Percentiles rank a stretch among this genome's conserved stretches.
Conservation (phyloP, 2,329 filamentous ascomycete species). For the Didymella glomerata region DNA sequence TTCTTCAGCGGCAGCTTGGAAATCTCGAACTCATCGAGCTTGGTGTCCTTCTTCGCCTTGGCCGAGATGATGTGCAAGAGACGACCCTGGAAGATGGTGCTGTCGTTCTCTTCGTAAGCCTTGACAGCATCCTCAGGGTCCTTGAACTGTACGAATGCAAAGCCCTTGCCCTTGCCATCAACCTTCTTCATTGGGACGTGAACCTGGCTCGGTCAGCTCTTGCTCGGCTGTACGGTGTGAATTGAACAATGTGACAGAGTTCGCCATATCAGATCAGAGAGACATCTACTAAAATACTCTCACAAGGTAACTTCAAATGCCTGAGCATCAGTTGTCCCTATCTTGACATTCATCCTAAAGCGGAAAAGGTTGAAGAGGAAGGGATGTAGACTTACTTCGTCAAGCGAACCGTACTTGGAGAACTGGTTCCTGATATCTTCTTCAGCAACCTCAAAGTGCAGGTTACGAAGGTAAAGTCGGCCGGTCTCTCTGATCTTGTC, state of each 20-base stretch:
- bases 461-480: constrained; percentile 86
- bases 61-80: constrained; percentile 90
- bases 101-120: constrained; percentile 82
- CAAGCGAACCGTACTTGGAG: constrained; percentile 73
- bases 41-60: constrained; percentile 79
- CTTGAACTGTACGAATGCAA: constrained; percentile 83
- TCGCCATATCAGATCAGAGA: constrained; percentile 78
- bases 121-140: constrained; percentile 76
- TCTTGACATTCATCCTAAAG: constrained; percentile 90
- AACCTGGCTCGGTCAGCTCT: constrained; percentile 66
- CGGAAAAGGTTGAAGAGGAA: constrained; percentile 26
- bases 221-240: neutral
- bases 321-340: constrained; percentile 99
- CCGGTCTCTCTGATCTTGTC: constrained; percentile 74
- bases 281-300: constrained; percentile 99
- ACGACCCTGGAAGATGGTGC: constrained; percentile 88
- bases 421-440: constrained; percentile 80
- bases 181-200: constrained; percentile 80
- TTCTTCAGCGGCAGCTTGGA: constrained; percentile 94
- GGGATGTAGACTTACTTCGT: constrained; percentile 76
- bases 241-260: neutral
- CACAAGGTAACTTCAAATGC: constrained; percentile 90
- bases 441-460: constrained; percentile 81
- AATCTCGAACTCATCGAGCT: constrained; percentile 86
- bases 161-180: constrained; percentile 82